Percentiles rank a stretch among this genome's conserved stretches.
These are phyloP conservation scores for Plasmodium inui DNA, from an alignment of 169 alveolate species.

Conservation along the genomic window DNA sequence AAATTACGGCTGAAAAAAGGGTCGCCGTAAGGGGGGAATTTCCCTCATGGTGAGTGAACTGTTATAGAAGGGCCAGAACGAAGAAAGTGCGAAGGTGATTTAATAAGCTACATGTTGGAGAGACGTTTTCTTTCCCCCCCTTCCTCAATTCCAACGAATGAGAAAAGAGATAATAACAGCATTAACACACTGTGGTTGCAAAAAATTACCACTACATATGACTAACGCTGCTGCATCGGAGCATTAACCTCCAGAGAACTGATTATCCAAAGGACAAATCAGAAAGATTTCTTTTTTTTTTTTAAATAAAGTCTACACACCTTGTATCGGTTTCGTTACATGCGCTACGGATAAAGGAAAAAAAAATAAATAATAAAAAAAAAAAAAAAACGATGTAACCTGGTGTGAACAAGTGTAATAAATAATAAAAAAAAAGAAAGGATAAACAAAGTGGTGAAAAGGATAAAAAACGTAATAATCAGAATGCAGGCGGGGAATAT, in stretches of 20 bases:
- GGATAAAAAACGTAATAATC: not conserved
- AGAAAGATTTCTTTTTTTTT: not conserved
- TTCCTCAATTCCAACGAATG: not conserved
- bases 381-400: not conserved
- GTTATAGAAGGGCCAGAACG: not conserved
- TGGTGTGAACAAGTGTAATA: too few species aligned
- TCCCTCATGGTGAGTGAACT: not conserved
- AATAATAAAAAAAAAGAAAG: not conserved
- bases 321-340: not conserved
- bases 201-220: not conserved
- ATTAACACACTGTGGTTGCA: not conserved
- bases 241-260: not conserved
- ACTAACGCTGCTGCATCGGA: not conserved
- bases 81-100: not conserved
- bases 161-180: not conserved
- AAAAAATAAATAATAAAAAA: not conserved
- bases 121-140: not conserved
- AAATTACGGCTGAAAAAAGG: too few species aligned
- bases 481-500: not conserved
- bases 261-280: not conserved
- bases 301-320: not conserved
- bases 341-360: not conserved
- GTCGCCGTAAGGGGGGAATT: not conserved
- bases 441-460: not conserved
- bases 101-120: not conserved